Base-by-base conservation (phyloP, 73 alveolate species). In the Paramecium caudatum region DNA sequence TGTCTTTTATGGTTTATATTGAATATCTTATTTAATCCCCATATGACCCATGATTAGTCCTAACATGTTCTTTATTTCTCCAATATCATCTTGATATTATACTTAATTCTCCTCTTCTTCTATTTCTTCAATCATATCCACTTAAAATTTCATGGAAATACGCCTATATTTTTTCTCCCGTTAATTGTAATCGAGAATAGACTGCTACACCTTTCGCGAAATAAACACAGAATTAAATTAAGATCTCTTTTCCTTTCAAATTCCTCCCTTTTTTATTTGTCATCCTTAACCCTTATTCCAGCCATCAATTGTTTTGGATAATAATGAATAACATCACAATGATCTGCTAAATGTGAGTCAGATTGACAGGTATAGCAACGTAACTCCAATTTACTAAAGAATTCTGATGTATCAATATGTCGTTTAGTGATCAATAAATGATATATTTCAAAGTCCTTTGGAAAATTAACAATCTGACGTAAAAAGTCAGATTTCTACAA, bases 301-400 rank as follows among this genome's bases (percentile, higher is more conserved):
- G 3, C 6, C 2, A 68, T 2, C 1, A 68, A 9, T 8, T 30
- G 5, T 68, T 37, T 65, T 3, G 88, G 88, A 45, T 27, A 19
- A 74, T 74, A 74, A 41, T 74, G 88, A 39, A 68, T 74, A 0
- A 74, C 36, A 12, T 30, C 55, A 74, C 88, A 74, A 36, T 41
- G 32, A 27, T 19, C 47, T 3, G 69, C 43, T 9, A 27, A 39
- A 45, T 74, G 88, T 10, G 19, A 5, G 10, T 74, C 17, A 16
- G 43, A 19, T 74, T 43, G 7, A 45, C 88, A 74, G 2, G 88
- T 74, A 25, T 0, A 37, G 7, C 88, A 74, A 39, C 19, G 19
- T 16, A 74, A 27, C 2, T 45, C 70, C 21, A 74, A 19, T 45
- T 5, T 4, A 16, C 43, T 19, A 43, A 27, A 74, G n/a, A 74